Conservation (phyloP, 371 early-diverging fungal species). For the Mortierella sp. region DNA sequence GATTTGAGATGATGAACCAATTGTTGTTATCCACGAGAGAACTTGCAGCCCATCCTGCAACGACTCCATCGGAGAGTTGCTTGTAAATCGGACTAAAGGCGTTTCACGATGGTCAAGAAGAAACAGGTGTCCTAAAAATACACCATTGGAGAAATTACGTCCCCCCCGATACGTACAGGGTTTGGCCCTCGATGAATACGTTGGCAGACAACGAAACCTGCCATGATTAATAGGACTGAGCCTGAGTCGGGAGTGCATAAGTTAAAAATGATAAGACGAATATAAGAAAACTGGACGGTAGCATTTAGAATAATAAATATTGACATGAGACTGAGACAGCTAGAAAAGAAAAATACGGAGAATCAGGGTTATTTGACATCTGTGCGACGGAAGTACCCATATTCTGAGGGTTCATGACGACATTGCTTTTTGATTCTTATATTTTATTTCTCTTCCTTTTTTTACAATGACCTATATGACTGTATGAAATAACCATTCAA, state of each 20-base stretch:
- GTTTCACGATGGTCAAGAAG: background rate
- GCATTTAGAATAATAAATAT: no score
- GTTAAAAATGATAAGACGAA: background rate
- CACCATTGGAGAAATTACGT: background rate
- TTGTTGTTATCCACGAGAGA: background rate
- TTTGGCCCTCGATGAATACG: background rate
- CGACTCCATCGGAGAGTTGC: background rate
- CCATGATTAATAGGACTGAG: background rate
- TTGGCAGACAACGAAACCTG: background rate
- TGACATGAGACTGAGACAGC: no score
- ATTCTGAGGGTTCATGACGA: no score
- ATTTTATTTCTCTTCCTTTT: no score
- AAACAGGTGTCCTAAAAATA: background rate
- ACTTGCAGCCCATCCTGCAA: background rate
- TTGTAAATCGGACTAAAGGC: background rate
- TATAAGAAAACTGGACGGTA: no score
- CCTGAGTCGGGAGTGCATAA: background rate
- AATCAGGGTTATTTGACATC: no score
- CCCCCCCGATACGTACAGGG: conserved; percentile 27
- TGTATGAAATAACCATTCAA: no score
- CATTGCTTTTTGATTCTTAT: no score
- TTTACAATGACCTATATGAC: no score
- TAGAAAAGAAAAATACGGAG: no score
- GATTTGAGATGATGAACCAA: background rate
- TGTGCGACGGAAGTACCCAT: no score